These are phyloP conservation scores for Candida incommunis DNA, from an alignment of 805 yeast genomes.

Conservation along the genomic window DNA sequence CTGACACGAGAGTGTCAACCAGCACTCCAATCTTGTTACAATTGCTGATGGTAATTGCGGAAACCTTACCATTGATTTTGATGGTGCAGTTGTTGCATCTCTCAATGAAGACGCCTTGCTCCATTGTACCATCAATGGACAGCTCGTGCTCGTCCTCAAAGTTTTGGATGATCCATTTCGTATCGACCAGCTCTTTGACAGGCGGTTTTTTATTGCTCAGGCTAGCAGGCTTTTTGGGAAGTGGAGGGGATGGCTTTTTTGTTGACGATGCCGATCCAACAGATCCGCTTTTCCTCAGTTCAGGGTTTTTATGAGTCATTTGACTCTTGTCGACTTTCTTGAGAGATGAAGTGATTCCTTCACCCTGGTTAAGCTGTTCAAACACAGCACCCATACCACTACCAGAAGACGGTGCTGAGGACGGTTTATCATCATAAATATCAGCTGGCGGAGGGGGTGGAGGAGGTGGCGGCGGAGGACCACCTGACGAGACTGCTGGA, in stretches of 20 bases:
- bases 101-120: constrained; percentile 82
- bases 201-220: constrained; percentile 35
- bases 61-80: constrained; percentile 82
- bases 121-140: constrained; percentile 66
- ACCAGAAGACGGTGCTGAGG: constrained; percentile 9
- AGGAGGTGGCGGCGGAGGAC: constrained; percentile 59
- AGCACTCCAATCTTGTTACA: constrained; percentile 63
- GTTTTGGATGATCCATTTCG: constrained; percentile 82
- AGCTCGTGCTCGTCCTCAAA: constrained; percentile 49
- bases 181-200: constrained; percentile 61
- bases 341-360: constrained; percentile 65
- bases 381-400: constrained; percentile 80
- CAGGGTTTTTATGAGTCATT: constrained; percentile 89
- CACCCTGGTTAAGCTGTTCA: constrained; percentile 81
- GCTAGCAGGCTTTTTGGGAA: constrained; percentile 70
- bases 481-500: constrained; percentile 22
- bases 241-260: constrained; percentile 44
- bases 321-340: constrained; percentile 87
- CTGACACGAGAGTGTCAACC: constrained; percentile 72
- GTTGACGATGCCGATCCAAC: no score
- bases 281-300: constrained; percentile 37
- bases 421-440: constrained; percentile 28
- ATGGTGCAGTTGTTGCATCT: constrained; percentile 60
- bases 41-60: constrained; percentile 68
- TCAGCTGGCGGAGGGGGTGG: constrained; percentile 79